Conservation (phyloP, 495 filamentous ascomycete species). For the Collariella sp. region DNA sequence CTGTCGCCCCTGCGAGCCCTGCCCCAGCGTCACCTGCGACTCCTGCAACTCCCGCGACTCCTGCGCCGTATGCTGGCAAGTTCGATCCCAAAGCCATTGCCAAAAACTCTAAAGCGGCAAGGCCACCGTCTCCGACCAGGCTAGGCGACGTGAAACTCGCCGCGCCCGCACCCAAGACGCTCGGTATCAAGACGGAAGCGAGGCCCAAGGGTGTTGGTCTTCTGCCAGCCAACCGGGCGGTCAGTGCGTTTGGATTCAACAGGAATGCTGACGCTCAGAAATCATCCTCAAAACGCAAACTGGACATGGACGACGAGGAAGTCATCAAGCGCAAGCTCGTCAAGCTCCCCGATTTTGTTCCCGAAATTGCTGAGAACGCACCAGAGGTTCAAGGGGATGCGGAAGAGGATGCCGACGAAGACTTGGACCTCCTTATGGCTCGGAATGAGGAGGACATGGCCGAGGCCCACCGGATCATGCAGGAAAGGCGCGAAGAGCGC, state of each 20-base stretch:
- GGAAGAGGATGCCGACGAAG: conserved; percentile 52
- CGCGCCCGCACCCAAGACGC: conserved; percentile 23
- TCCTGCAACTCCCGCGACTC: conserved; percentile 29
- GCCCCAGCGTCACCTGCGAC: conserved; percentile 36
- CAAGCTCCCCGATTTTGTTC: conserved; percentile 68
- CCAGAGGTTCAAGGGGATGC: conserved; percentile 52
- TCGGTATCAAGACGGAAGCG: not conserved
- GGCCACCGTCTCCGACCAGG: conserved; percentile 29
- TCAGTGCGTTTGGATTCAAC: conserved; percentile 77
- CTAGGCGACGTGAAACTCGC: conserved; percentile 30
- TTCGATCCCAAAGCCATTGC: conserved; percentile 85
- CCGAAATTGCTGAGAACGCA: conserved; percentile 52
- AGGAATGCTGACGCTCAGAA: conserved; percentile 58
- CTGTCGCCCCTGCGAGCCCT: conserved; percentile 50
- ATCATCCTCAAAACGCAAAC: conserved; percentile 55
- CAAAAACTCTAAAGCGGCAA: conserved; percentile 57
- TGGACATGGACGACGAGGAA: conserved; percentile 85
- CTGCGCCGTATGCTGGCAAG: conserved; percentile 61
- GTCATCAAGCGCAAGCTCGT: conserved; percentile 76
- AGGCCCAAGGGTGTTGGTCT: conserved; percentile 16
- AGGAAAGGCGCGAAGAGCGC: conserved; percentile 43
- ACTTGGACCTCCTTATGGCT: conserved; percentile 62
- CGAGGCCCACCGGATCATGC: conserved; percentile 67
- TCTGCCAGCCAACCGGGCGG: conserved; percentile 34
- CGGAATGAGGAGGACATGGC: conserved; percentile 76